These are phyloP conservation scores for Mimosa pudica DNA, from an alignment of 306 rosid species.

Conservation along the genomic window DNA sequence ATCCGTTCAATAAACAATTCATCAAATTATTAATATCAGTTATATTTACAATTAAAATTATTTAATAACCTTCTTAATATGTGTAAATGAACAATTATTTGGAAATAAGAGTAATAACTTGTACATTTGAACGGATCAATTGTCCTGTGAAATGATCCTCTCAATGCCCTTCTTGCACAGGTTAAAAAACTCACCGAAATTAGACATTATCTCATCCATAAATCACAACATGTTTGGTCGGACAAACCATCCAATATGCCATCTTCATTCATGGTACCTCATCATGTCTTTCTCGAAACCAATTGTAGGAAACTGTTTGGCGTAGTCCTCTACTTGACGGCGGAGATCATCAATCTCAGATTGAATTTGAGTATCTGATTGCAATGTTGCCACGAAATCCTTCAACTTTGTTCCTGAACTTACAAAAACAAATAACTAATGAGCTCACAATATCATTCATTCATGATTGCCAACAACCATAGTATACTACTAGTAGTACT, in stretches of 20 bases:
- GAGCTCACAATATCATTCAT: constrained; percentile 17
- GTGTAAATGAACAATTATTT: background rate
- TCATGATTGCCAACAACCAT: constrained; percentile 4
- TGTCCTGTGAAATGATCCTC: background rate
- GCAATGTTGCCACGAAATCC: constrained; percentile 77
- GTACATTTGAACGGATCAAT: background rate
- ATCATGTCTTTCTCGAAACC: constrained; percentile 80
- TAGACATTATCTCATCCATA: background rate
- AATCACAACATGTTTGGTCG: background rate
- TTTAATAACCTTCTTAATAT: background rate
- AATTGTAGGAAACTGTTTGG: constrained; percentile 81
- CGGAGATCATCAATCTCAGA: constrained; percentile 69
- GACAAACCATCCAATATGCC: constrained; percentile 4
- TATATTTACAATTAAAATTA: background rate
- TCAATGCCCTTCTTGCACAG: background rate
- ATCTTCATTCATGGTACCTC: constrained; percentile 66
- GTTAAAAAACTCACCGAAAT: background rate
- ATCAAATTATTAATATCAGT: background rate
- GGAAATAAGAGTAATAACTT: background rate
- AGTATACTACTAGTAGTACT: too few species aligned
- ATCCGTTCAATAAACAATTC: background rate
- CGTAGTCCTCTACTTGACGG: constrained; percentile 73
- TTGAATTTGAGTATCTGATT: constrained; percentile 62
- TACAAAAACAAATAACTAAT: constrained; percentile 25
- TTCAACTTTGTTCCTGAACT: constrained; percentile 81